Evolutionary conservation across 2,329 filamentous ascomycete species (phyloP), one percentile per base, ranked within the genome.

Genomic region (Fusarium stilboides): DNA sequence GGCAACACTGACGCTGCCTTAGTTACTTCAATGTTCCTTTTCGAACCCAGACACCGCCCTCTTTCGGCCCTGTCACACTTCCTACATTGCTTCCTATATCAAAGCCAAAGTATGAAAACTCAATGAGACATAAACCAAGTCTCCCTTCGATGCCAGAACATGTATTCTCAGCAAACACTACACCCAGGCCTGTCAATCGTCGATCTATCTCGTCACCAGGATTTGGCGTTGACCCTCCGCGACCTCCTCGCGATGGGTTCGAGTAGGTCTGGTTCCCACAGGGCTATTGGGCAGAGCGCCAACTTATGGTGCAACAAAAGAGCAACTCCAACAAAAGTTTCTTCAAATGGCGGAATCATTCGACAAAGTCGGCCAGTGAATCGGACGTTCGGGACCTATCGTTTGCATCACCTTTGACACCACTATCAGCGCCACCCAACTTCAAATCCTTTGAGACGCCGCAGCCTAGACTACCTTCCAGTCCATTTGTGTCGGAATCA

Each of bases 261-360:
- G 87, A 89, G 78, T 89, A 86, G 87, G 87, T 89, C 24, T 89
- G 87, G 87, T 89, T 87, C 73, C 87, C 87, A 2, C 85, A 84
- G 52, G 87, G 87, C 8, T 89, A 88, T 74, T 89, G 87, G 87
- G 87, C 87, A n/a, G 87, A 89, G 76, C 81, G 87, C n/a, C 79
- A 83, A 46, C 57, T 71, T 26, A 56, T 61, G 22, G 47, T 62
- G 6, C 71, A 76, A 2, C 72, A 75, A 17, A 75, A 78, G 67
- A 80, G 77, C 51, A 80, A 71, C 51, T 74, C 77, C 24, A 76
- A 73, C 26, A 77, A 73, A 20, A 77, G 77, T 44, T 75, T 80
- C 37, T 83, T 79, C 77, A 82, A 76, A 72, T 84, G 81, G 82
- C 75, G 78, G 34, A 77, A 78, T 9, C 78, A 78, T 9, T 84